Base-by-base conservation (phyloP, 1,139 yeast genomes). In the Pneumocystis murina region DNA sequence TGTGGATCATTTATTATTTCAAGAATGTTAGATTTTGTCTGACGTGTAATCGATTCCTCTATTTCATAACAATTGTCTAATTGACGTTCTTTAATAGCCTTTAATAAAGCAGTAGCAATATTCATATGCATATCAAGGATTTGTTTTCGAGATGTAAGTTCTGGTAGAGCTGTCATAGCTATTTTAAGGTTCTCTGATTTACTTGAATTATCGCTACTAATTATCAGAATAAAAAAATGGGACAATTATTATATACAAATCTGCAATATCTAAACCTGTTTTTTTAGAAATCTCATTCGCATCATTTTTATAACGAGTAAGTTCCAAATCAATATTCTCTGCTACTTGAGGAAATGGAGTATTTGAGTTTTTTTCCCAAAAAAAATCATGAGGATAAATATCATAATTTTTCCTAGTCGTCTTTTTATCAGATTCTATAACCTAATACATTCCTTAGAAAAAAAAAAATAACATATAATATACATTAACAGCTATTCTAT, bases 341-440 rank as follows among this genome's bases (percentile, higher is more conserved):
- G 95, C 98, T 30, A 94, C 97, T 73, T 92, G 97, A 0, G 98
- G 98, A 78, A 92, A 92, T 57, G 98, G 97, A 65, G 89, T 77
- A 65, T 86, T 86, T 14, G 95, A 80, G 74, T 92, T 91, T 67
- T 81, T 79, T 67, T 76, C 78, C 98, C 98, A 92, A 75, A 92
- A 92, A 72, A 87, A 88, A 76, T 92, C 98, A 66, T 82, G 82
- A 20, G 96, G 96, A 70, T 91, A 98, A 62, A 92, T 81, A 73
- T 92, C 98, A 71, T 85, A 86, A 66, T 82, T 80, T 68, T 85
- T 84, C 60, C 77, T 76, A 30, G 77, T 73, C 3, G 73, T 71
- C 39, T 73, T 69, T 30, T 75, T 75, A 59, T 73, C 36, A 38
- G 60, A 35, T 38, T 33, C 58, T 12, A 59, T n/a, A 33, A 59